These are phyloP conservation scores for Exophiala aquamarina DNA, from an alignment of 2,329 filamentous ascomycete species.

Conservation along the genomic window DNA sequence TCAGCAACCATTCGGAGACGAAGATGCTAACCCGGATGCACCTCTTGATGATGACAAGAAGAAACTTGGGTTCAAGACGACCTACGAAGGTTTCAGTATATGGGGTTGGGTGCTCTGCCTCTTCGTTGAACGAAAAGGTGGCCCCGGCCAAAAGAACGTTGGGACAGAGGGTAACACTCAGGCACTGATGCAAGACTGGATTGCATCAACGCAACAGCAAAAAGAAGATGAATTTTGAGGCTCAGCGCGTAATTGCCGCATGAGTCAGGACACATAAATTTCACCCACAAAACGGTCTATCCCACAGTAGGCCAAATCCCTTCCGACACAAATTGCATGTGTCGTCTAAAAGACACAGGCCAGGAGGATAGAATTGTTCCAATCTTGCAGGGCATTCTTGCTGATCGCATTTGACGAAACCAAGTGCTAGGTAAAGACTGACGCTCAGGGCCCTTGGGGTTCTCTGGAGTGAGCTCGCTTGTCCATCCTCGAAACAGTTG, in stretches of 20 bases:
- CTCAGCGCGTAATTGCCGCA: neutral
- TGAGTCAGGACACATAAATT: neutral
- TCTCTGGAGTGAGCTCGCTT: no score
- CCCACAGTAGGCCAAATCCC: no score
- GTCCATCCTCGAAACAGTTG: no score
- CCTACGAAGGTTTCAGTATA: constrained; percentile 94
- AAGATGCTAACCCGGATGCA: constrained; percentile 35
- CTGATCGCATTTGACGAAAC: no score
- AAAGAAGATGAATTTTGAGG: constrained; percentile 31
- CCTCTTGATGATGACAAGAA: constrained; percentile 68
- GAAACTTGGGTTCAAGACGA: constrained; percentile 80
- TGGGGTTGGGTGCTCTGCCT: constrained; percentile 91
- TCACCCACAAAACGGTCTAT: no score
- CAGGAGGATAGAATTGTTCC: no score
- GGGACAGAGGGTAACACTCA: constrained; percentile 53
- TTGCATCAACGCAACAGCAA: constrained; percentile 68
- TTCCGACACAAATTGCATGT: no score
- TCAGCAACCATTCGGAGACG: constrained; percentile 1
- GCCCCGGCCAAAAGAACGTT: constrained; percentile 39
- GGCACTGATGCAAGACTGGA: constrained; percentile 81
- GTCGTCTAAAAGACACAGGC: no score
- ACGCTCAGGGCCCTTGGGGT: no score
- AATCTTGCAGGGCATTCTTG: no score
- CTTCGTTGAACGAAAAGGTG: constrained; percentile 73
- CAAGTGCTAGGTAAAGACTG: no score